Evolutionary conservation across 2,329 filamentous ascomycete genomes (phyloP), one percentile per base, ranked within the genome.

Genomic region (Dactylellina cionopaga): DNA sequence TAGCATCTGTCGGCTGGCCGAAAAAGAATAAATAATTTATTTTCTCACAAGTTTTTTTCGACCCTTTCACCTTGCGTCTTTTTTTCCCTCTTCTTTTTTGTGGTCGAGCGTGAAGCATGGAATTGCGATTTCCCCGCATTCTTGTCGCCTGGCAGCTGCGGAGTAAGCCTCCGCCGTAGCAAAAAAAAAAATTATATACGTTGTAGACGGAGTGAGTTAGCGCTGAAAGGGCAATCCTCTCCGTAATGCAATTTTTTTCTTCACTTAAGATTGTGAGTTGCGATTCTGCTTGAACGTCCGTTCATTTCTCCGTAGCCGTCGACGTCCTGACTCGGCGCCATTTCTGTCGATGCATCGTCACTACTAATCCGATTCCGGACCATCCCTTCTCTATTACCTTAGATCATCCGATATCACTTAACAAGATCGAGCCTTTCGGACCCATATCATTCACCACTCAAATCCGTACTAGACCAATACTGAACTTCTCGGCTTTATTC

Each of bases 81-180:
- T 15, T 31, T 55, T 51, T 24, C 15, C 33, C 25, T 43, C 47
- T 54, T 49, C 41, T 31, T 58, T 55, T 58, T 41, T 17, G 51
- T 49, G n/a, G 17, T 33, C 24, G 46, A 56, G 49, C 43, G 55
- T 25, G 52, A 71, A 72, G 56, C 35, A 72, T 72, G 68, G 37
- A 59, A 72, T 35, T 54, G 59, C 44, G 44, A 62, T 44, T 65
- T 54, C 41, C 68, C 59, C 59, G 59, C 59, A 58, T 72, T 65
- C 51, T 29, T 35, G 39, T 29, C 29, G 46, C 6, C n/a, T 60
- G 44, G 35, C 22, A 52, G 6, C 46, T 59, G 29, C 68, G 54
- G 52, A 60, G 59, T 49, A 25, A 43, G 52, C 44, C 51, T 65
- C 59, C 68, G 52, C 29, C 22, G 46, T 27, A 39, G 15, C 25